phyloP scores from a whole-genome alignment of 768 basidiomycete species.

The Harrya chromipes region DNA sequence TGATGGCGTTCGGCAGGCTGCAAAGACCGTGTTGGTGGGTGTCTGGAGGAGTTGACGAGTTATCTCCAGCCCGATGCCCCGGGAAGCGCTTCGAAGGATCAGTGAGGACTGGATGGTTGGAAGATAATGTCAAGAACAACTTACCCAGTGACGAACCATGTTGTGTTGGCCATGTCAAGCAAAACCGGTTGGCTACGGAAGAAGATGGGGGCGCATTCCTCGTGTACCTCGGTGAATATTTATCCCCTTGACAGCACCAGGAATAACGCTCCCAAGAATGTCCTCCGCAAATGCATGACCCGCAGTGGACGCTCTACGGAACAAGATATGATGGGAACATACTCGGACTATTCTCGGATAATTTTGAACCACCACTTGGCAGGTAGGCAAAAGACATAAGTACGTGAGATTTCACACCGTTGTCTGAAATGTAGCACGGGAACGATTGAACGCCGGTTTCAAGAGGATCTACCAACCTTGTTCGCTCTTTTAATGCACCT shows the following conservation, averaged over 20 bases:
- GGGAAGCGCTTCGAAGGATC: slow-evolving; percentile 5
- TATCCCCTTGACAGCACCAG: not conserved
- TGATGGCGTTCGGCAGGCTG: slow-evolving; percentile 21
- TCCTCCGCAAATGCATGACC: too few relatives aligned
- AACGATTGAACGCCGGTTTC: too few relatives aligned
- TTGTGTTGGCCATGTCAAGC: not conserved
- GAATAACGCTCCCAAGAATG: slow-evolving; percentile 1
- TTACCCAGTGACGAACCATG: slow-evolving; percentile 10
- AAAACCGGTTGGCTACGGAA: not conserved
- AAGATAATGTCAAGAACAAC: not conserved
- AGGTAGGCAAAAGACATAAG: too few relatives aligned
- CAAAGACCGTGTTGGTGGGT: slow-evolving; percentile 21
- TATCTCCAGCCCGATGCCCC: slow-evolving; percentile 14
- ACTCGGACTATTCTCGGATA: too few relatives aligned
- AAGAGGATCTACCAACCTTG: too few relatives aligned
- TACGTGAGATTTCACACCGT: too few relatives aligned
- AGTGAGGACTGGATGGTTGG: not conserved
- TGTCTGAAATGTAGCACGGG: too few relatives aligned
- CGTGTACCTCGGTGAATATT: not conserved
- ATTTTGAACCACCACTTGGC: too few relatives aligned
- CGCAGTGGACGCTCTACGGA: too few relatives aligned
- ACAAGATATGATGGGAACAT: too few relatives aligned
- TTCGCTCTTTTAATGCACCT: too few relatives aligned
- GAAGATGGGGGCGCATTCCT: too few relatives aligned
- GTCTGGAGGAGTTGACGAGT: slow-evolving; percentile 10